These are phyloP conservation scores for Alternaria sp. DNA, from an alignment of 2,329 filamentous ascomycete genomes.

Conservation along the genomic window DNA sequence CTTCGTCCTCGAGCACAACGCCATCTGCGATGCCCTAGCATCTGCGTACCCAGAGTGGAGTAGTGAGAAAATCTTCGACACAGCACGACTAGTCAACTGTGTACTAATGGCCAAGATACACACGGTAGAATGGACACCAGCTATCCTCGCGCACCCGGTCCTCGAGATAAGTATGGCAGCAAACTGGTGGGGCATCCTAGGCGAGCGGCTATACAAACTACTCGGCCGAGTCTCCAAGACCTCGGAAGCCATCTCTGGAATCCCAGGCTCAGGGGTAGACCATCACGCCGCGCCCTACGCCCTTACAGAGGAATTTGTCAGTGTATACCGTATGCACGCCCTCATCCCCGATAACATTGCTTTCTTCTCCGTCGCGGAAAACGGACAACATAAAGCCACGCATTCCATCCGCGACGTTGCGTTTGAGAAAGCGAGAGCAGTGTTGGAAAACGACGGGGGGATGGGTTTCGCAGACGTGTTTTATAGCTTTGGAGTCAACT, in stretches of 20 bases:
- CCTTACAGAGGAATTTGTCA: conserved; percentile 58
- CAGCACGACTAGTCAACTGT: conserved; percentile 56
- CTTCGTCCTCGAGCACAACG: conserved; percentile 59
- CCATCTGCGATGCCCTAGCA: conserved; percentile 54
- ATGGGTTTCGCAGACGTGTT: conserved; percentile 38
- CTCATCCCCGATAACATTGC: conserved; percentile 54
- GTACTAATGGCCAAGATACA: conserved; percentile 62
- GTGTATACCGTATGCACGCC: conserved; percentile 56
- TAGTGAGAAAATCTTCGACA: conserved; percentile 57
- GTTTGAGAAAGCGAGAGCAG: conserved; percentile 48
- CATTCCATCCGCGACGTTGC: conserved; percentile 25
- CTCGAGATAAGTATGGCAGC: conserved; percentile 56
- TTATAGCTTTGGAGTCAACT: conserved; percentile 60
- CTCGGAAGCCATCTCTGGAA: conserved; percentile 53
- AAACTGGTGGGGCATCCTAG: conserved; percentile 59
- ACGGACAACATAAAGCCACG: conserved; percentile 43
- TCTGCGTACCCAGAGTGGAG: conserved; percentile 51
- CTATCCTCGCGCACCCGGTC: conserved; percentile 57
- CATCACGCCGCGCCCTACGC: conserved; percentile 54
- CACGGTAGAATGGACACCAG: conserved; percentile 61
- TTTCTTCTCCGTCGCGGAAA: conserved; percentile 42
- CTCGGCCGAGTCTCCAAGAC: conserved; percentile 54
- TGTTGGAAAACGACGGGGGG: conserved; percentile 30
- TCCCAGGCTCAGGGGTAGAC: conserved; percentile 52
- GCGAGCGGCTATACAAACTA: conserved; percentile 54